Conservation (phyloP, 2,329 filamentous ascomycete genomes). For the Ophidiomyces ophidiicola region DNA sequence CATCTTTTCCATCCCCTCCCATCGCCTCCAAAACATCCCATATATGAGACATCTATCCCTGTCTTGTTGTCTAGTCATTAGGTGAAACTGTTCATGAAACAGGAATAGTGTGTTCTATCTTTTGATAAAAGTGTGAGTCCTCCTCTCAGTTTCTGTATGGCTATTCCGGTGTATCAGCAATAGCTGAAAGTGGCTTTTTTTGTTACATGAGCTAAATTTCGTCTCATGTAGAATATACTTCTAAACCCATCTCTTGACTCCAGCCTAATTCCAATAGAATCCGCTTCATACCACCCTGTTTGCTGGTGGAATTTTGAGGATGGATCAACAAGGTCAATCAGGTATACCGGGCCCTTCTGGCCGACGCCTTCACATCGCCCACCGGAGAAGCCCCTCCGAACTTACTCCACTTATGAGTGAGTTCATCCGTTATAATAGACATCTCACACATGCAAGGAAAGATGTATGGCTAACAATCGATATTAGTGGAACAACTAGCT, state of each 20-base stretch:
- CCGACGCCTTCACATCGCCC: constrained; percentile 82
- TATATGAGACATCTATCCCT: background rate
- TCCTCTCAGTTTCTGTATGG: background rate
- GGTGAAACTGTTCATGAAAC: constrained; percentile 1
- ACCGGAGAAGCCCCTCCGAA: constrained; percentile 85
- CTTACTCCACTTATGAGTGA: constrained; percentile 89
- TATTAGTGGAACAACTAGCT: constrained; percentile 80
- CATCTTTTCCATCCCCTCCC: background rate
- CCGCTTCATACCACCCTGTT: background rate
- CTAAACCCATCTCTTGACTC: background rate
- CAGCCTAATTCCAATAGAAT: too few relatives aligned
- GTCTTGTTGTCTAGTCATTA: constrained; percentile 3
- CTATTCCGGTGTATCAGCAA: too few relatives aligned
- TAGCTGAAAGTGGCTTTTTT: background rate
- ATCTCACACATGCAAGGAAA: background rate
- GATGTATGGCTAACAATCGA: background rate
- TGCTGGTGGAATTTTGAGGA: constrained; percentile 22
- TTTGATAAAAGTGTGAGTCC: constrained; percentile 3
- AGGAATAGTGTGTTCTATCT: constrained; percentile 2
- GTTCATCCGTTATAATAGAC: constrained; percentile 37
- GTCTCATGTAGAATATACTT: constrained; percentile 6
- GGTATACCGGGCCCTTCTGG: constrained; percentile 54
- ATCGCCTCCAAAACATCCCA: background rate
- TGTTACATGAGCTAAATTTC: constrained; percentile 4
- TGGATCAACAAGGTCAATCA: constrained; percentile 48